Evolutionary conservation across 345 rosid genomes (phyloP).

Genomic region (Toxicodendron radicans): DNA sequence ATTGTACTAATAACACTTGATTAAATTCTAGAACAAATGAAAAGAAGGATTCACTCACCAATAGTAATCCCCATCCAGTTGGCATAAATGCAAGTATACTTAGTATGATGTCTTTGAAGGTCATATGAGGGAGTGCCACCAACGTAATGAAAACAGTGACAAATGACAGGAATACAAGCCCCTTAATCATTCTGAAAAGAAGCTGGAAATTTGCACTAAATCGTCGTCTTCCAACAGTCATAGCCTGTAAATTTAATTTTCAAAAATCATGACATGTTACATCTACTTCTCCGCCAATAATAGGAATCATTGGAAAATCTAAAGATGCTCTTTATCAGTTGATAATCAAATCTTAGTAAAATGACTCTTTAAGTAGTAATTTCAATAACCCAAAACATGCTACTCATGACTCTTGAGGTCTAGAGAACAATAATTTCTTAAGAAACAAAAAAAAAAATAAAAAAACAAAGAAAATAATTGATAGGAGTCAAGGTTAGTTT

Average conservation of each 20-base stretch:
- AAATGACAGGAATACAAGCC: conserved; percentile 61
- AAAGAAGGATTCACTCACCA: conserved; percentile 43
- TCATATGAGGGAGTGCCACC: conserved; percentile 62
- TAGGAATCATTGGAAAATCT: too few relatives aligned
- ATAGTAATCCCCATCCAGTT: conserved; percentile 90
- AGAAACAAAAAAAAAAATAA: too few relatives aligned
- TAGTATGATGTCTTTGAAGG: conserved; percentile 61
- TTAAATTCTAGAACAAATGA: not conserved
- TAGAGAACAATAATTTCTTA: not conserved
- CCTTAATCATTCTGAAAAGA: conserved; percentile 69
- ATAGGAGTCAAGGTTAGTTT: conserved; percentile 8
- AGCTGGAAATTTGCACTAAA: conserved; percentile 80
- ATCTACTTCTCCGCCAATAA: too few relatives aligned
- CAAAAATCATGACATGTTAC: too few relatives aligned
- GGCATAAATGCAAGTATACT: conserved; percentile 91
- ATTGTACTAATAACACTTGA: too few relatives aligned
- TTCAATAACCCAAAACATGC: not conserved
- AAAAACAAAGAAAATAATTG: not conserved
- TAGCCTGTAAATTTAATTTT: conserved; percentile 38
- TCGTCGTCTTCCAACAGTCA: conserved; percentile 63
- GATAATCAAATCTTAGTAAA: not conserved
- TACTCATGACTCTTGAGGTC: not conserved
- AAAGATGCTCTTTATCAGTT: too few relatives aligned
- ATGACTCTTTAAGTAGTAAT: not conserved
- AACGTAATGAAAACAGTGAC: conserved; percentile 50